Percentiles rank a stretch among this genome's conserved stretches.
Evolutionary conservation across 345 rosid genomes (phyloP).

Genomic region (Camelina hispida): DNA sequence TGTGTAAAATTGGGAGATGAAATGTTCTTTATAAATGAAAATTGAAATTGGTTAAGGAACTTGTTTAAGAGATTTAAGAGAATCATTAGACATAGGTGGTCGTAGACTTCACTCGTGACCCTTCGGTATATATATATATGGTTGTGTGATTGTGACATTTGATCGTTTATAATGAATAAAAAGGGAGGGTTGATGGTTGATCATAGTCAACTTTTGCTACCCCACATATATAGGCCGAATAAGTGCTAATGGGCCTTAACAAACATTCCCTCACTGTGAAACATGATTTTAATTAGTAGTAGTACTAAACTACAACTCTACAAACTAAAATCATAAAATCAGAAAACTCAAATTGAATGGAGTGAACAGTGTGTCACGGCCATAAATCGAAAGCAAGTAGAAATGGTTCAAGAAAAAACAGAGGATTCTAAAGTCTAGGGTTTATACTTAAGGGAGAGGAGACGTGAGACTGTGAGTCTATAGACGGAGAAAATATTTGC

Average conservation of each 20-base stretch:
- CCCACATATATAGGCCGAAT: constrained; percentile 7
- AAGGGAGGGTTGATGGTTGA: constrained; percentile 13
- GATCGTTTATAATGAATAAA: constrained; percentile 4
- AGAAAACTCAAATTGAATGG: background rate
- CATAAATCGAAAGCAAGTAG: background rate
- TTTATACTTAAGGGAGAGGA: background rate
- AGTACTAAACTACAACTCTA: background rate
- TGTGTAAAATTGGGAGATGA: too few species aligned
- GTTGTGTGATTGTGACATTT: constrained; percentile 30
- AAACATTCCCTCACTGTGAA: background rate
- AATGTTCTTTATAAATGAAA: background rate
- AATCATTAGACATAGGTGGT: constrained; percentile 7
- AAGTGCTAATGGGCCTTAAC: constrained; percentile 1
- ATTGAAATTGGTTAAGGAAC: background rate
- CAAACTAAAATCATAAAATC: background rate
- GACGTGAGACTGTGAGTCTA: background rate
- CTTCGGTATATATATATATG: background rate
- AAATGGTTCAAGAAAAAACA: background rate
- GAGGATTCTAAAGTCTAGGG: background rate
- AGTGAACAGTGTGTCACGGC: background rate
- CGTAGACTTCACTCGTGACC: constrained; percentile 22
- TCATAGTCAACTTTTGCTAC: background rate
- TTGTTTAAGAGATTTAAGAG: background rate
- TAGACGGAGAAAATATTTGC: background rate
- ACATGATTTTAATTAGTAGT: background rate